A percentile compares a stretch with the other conserved stretches of the same genome.
Conservation (phyloP, 306 rosid species). For the Lablab purpureus region DNA sequence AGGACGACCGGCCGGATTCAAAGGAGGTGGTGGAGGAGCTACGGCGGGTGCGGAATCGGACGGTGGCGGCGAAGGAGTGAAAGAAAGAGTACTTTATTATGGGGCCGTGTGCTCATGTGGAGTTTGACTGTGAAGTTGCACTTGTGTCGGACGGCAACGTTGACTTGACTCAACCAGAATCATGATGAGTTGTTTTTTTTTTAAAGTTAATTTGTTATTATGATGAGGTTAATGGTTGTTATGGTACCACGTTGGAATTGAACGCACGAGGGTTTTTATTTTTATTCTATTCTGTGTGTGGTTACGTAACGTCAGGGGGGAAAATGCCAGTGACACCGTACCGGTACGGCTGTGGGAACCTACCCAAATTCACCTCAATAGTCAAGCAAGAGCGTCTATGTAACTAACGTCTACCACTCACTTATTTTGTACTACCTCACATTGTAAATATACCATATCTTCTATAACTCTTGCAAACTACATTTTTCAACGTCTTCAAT, state of each 20-base stretch:
- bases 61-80: conserved; percentile 54
- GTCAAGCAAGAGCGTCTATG: not conserved
- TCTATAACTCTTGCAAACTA: conserved; percentile 34
- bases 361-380: conserved; percentile 22
- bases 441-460: conserved; percentile 23
- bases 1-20: conserved; percentile 89
- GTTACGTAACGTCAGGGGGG: conserved; percentile 29
- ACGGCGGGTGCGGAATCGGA: conserved; percentile 55
- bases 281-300: not conserved
- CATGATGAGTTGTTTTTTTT: not conserved
- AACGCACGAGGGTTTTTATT: conserved; percentile 45
- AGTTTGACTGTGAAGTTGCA: conserved; percentile 54
- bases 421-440: not conserved
- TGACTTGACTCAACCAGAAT: conserved; percentile 31
- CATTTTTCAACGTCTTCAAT: conserved; percentile 16
- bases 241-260: conserved; percentile 6
- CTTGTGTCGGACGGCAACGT: conserved; percentile 38
- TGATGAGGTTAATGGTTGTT: no score
- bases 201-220: no score
- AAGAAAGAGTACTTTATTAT: not conserved
- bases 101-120: conserved; percentile 48
- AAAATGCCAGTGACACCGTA: conserved; percentile 47
- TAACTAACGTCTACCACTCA: not conserved
- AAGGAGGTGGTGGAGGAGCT: conserved; percentile 88
- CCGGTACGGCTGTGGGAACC: conserved; percentile 3